Evolutionary conservation across 345 rosid genomes (phyloP), one percentile per base, ranked within the genome.

Genomic region (Ricinus communis): DNA sequence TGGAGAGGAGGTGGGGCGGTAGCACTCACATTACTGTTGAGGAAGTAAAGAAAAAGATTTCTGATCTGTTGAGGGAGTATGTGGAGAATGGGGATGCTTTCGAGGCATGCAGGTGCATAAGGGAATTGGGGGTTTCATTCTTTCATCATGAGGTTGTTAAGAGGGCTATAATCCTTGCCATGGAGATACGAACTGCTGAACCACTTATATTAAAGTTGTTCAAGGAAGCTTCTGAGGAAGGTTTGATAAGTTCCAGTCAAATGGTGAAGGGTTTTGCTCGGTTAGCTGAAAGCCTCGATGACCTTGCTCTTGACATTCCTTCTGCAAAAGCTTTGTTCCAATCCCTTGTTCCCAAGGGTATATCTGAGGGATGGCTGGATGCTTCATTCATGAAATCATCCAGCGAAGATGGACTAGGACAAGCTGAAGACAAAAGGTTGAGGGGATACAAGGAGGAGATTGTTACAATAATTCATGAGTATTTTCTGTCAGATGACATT

Each of bases 1-100:
- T 96, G 79, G 98, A 93, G 85, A 92, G 88, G 84, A 93, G 83
- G 80, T 96, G 99, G 98, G 99, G 99, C 68, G 99, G 99, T 63
- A 88, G 96, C 60, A 96, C 93, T 53, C 99, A 86, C 76, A 73
- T 86, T 66, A 88, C 99, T 30, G 99, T 89, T 46, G 98, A 89
- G 77, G 96, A 96, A 83, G 91, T 88, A 66, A 96, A 96, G 93
- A 91, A 81, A 73, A 96, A 87, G 85, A 96, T 96, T 67, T 81
- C 87, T 43, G 93, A 85, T 64, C 80, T 93, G 43, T 80, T 96
- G 83, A 89, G 87, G 87, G 99, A 96, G 59, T 96, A 91, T 62
- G 86, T 86, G 49, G 98, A 83, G 77, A 88, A 73, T 62, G 96
- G 98, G n/a, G 96, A 96, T 62, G 73, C 91, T 24, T 70, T 89